Percentiles rank a stretch among this genome's conserved stretches.
These are phyloP conservation scores for Trichomonas tenax DNA, from an alignment of 208 protist species.

Conservation along the genomic window DNA sequence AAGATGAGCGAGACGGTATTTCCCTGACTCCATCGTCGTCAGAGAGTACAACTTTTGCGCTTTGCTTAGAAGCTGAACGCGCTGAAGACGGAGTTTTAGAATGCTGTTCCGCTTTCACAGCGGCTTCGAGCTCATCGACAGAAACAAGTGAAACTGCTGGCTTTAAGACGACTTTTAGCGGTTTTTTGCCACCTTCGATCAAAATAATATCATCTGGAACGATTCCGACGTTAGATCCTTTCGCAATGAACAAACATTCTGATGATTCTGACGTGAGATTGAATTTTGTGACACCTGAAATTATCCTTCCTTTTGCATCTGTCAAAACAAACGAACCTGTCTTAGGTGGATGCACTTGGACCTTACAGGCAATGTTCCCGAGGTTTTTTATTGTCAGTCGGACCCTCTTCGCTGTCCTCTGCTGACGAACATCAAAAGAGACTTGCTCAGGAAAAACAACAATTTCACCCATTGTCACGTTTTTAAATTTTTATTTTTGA, in stretches of 20 bases:
- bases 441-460: slow-evolving; percentile 12
- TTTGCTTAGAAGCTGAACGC: neutral
- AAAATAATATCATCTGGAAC: neutral
- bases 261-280: neutral
- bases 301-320: neutral
- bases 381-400: neutral
- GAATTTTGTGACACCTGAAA: neutral
- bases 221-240: neutral
- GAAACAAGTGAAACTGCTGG: neutral
- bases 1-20: neutral
- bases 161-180: neutral
- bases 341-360: neutral
- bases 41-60: neutral
- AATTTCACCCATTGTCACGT: neutral
- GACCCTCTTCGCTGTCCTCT: neutral
- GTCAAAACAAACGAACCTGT: neutral
- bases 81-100: neutral
- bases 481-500: neutral
- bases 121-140: neutral
- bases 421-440: neutral
- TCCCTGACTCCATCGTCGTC: neutral
- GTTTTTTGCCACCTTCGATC: neutral
- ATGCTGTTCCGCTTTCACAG: neutral
- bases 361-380: neutral
- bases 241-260: neutral